Base-by-base conservation (phyloP, 1,139 yeast genomes). In the Zygoascus sp. region DNA sequence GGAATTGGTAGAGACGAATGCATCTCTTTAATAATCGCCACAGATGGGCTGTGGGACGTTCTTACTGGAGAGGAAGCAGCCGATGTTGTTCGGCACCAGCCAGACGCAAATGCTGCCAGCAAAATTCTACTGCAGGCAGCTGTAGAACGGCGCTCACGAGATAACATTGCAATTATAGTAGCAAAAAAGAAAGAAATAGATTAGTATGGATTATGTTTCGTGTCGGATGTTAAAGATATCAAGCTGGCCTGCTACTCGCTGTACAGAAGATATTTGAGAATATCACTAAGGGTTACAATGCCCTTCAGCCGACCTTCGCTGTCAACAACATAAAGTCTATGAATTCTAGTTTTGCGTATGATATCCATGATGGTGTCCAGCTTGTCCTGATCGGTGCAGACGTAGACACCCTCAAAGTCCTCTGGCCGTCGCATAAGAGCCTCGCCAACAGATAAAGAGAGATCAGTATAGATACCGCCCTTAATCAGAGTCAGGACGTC, bases 381-480 rank as follows among this genome's bases (percentile, higher is more conserved):
- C 53, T 94, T 76, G 65, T 94, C 99, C 56, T 81, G 77, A 55
- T 81, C 74, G 0, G 97, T 89, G 68, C 98, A 94, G 0, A 97
- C 92, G 66, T 90, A 90, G 13, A 94, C 98, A 50, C 99, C 98
- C 66, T 92, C 98, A 61, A 92, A 94, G 64, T 92, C 97, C 58
- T 90, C 97, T 7, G 96, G 83, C 62, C 98, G 79, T 65, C 96
- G 79, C 79, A 92, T 80, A 48, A 94, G 74, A 0, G 98, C 98
- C 64, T 92, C 97, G 2, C 98, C 99, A 8, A 94, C 97, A 50
- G 94, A 84, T 56, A 94, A 72, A 40, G 90, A 86, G 54, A 92
- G 72, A 65, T 92, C 98, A 35, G 90, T 87, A 62, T 90, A 89
- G 62, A 88, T 83, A 2, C 97, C 97, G 36, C 97, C 96, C 65